Conservation (phyloP, 805 yeast genomes). For the Lipomyces starkeyi region DNA sequence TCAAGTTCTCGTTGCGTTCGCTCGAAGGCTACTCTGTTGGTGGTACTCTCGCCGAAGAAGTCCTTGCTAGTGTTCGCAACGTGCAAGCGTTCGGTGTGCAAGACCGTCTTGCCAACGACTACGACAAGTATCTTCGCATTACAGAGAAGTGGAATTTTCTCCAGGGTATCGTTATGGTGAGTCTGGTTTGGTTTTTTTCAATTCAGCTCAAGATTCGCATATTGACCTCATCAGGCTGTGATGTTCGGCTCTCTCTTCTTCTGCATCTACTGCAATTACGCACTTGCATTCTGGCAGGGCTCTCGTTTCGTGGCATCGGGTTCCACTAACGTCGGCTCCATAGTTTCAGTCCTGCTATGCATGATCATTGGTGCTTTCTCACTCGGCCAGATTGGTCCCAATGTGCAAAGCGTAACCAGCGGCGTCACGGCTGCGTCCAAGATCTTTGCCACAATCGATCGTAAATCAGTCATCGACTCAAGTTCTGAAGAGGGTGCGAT, state of each 20-base stretch:
- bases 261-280: slow-evolving; percentile 77
- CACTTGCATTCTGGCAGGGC: slow-evolving; percentile 53
- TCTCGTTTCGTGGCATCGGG: slow-evolving; percentile 48
- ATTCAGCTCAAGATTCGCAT: no score
- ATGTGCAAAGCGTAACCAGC: slow-evolving; percentile 47
- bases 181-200: slow-evolving; percentile 42
- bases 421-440: slow-evolving; percentile 51
- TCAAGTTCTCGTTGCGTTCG: no score
- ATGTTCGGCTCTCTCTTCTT: slow-evolving; percentile 47
- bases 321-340: slow-evolving; percentile 44
- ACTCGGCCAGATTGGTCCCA: slow-evolving; percentile 51
- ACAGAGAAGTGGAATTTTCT: slow-evolving; percentile 39
- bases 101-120: slow-evolving; percentile 46
- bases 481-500: slow-evolving; percentile 40
- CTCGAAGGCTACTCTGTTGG: no score
- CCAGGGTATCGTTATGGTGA: slow-evolving; percentile 13
- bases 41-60: no score
- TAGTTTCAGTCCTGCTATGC: slow-evolving; percentile 45
- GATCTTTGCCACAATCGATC: slow-evolving; percentile 52
- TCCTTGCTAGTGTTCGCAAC: no score
- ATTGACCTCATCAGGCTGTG: no score
- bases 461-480: slow-evolving; percentile 50
- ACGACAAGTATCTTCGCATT: slow-evolving; percentile 42
- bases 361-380: slow-evolving; percentile 46
- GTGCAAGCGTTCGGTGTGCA: slow-evolving; percentile 51